phyloP scores from a whole-genome alignment of 495 filamentous ascomycete species.

The Evansstolkia leycettana region DNA sequence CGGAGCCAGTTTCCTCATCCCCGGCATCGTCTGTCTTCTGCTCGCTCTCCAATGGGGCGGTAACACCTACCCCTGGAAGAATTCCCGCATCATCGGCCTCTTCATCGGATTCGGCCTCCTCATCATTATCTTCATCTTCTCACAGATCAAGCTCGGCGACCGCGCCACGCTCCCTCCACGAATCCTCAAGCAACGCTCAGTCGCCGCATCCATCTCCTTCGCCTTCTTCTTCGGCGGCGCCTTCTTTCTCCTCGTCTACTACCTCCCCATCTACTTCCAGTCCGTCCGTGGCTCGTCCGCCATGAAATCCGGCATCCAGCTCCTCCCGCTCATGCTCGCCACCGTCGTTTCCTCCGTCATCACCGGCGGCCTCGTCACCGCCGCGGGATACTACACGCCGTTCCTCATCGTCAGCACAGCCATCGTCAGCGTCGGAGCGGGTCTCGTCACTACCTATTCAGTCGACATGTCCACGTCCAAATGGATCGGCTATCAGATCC shows the following conservation, averaged over 20 bases:
- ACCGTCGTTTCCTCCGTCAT: slow-evolving; percentile 19
- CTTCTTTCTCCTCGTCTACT: slow-evolving; percentile 42
- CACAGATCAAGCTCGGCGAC: slow-evolving; percentile 14
- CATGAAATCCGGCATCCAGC: slow-evolving; percentile 43
- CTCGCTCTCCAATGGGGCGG: slow-evolving; percentile 34
- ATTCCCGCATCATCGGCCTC: slow-evolving; percentile 19
- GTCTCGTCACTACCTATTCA: slow-evolving; percentile 48
- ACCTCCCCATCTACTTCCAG: slow-evolving; percentile 34
- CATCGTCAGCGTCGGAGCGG: slow-evolving; percentile 47
- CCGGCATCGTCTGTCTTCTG: slow-evolving; percentile 24
- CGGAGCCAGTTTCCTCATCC: slow-evolving; percentile 23
- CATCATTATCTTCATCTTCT: slow-evolving; percentile 17
- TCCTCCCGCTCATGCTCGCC: slow-evolving; percentile 25
- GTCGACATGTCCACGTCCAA: slow-evolving; percentile 25
- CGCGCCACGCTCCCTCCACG: slow-evolving; percentile 18
- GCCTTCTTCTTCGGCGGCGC: slow-evolving; percentile 41
- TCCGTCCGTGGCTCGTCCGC: slow-evolving; percentile 51
- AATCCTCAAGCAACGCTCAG: slow-evolving; percentile 30
- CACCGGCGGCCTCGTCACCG: slow-evolving; percentile 40
- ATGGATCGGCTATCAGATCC: slow-evolving; percentile 50
- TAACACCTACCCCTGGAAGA: slow-evolving; percentile 21
- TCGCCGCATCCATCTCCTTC: slow-evolving; percentile 39
- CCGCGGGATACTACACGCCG: slow-evolving; percentile 57
- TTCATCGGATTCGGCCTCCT: slow-evolving; percentile 23
- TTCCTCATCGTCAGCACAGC: slow-evolving; percentile 45